Conservation (phyloP, 805 yeast species). For the Yarrowia keelungensis region DNA sequence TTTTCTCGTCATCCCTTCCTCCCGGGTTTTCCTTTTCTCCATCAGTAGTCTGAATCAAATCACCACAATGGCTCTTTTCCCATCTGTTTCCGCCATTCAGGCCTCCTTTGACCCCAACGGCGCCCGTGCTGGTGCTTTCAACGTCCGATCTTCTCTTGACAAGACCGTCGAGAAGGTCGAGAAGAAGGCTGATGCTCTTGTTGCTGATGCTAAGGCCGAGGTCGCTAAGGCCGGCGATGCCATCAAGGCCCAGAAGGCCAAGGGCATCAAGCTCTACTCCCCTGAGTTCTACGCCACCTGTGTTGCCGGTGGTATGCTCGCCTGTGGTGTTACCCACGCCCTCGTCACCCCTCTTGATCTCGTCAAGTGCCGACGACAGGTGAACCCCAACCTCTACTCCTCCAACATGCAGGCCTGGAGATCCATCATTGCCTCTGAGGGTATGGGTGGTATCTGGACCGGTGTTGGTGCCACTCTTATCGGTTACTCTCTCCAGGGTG, state of each 20-base stretch:
- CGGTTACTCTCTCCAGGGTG: slow-evolving; percentile 87
- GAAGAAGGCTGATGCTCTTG: slow-evolving; percentile 45
- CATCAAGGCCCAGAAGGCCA: slow-evolving; percentile 42
- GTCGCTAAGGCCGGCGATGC: slow-evolving; percentile 49
- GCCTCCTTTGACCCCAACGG: slow-evolving; percentile 52
- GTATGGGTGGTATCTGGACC: slow-evolving; percentile 68
- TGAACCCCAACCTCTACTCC: slow-evolving; percentile 65
- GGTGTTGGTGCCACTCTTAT: slow-evolving; percentile 84
- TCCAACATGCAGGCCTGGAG: slow-evolving; percentile 76
- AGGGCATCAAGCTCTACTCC: slow-evolving; percentile 57
- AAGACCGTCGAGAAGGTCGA: slow-evolving; percentile 46
- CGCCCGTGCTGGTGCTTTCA: slow-evolving; percentile 44
- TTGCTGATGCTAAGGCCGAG: slow-evolving; percentile 49
- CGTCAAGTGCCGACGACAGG: slow-evolving; percentile 84
- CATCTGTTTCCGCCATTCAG: slow-evolving; percentile 50
- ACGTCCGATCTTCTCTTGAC: slow-evolving; percentile 49
- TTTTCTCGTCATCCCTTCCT: slow-evolving; percentile 33
- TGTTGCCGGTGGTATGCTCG: slow-evolving; percentile 70
- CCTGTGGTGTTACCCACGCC: slow-evolving; percentile 64
- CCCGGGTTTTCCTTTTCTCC: slow-evolving; percentile 37
- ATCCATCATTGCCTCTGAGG: slow-evolving; percentile 66
- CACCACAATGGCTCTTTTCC: slow-evolving; percentile 51
- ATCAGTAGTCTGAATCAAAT: slow-evolving; percentile 37
- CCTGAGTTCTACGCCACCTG: slow-evolving; percentile 74
- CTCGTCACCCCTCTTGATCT: slow-evolving; percentile 84